These are phyloP conservation scores for Penicillium digitatum DNA, from an alignment of 2,329 filamentous ascomycete species.

Conservation along the genomic window DNA sequence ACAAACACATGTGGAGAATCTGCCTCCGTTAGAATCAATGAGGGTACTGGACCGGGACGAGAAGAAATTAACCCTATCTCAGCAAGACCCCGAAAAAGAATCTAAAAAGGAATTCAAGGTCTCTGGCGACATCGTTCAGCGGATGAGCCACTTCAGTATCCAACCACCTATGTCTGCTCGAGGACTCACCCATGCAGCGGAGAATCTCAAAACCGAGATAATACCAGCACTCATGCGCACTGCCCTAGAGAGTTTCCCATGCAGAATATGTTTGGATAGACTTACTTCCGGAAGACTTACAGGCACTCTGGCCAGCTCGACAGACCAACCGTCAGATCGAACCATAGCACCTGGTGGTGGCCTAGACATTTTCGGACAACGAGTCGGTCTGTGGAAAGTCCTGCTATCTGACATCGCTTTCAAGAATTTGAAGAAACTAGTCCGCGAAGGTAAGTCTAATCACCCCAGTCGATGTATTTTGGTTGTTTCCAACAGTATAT, in stretches of 20 bases:
- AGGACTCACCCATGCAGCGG: background rate
- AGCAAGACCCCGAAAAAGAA: background rate
- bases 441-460: background rate
- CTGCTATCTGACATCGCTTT: slow-evolving; percentile 17
- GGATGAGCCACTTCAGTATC: background rate
- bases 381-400: slow-evolving; percentile 21
- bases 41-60: slow-evolving; percentile 4
- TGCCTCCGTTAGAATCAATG: slow-evolving; percentile 7
- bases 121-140: background rate
- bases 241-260: slow-evolving; percentile 17
- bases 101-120: slow-evolving; percentile 1
- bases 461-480: too few species aligned
- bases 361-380: slow-evolving; percentile 16
- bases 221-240: slow-evolving; percentile 9
- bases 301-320: background rate
- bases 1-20: background rate
- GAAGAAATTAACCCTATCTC: slow-evolving; percentile 3
- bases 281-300: background rate
- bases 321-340: background rate
- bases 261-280: slow-evolving; percentile 14
- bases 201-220: slow-evolving; percentile 1
- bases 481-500: background rate
- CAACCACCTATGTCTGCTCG: background rate
- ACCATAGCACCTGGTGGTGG: background rate
- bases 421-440: slow-evolving; percentile 5